Evolutionary conservation across 331 rosid genomes (phyloP).

Genomic region (Quercus tomentella): DNA sequence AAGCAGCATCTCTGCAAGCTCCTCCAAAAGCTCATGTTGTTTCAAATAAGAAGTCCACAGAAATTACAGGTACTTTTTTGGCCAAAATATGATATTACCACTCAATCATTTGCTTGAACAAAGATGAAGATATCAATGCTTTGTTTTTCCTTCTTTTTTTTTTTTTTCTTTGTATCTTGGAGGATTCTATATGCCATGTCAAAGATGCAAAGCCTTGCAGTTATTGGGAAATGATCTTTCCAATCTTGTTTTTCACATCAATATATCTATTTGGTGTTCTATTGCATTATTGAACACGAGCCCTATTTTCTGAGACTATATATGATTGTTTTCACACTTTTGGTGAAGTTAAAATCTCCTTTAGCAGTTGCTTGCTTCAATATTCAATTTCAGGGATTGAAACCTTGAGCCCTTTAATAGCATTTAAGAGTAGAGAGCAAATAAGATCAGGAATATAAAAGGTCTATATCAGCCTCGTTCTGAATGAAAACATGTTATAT

Average conservation of each 20-base stretch:
- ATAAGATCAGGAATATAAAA: too few species aligned
- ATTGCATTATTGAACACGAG: not conserved
- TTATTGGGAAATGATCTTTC: not conserved
- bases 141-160: not conserved
- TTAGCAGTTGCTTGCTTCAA: not conserved
- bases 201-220: not conserved
- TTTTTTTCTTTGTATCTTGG: not conserved
- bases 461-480: not conserved
- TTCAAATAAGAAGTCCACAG: constrained; percentile 25
- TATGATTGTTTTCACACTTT: not conserved
- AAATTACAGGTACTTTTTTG: constrained; percentile 40
- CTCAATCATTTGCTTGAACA: not conserved
- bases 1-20: constrained; percentile 41
- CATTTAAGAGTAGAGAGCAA: not conserved
- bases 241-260: not conserved
- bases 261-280: not conserved
- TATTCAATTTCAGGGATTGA: not conserved
- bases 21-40: constrained; percentile 29
- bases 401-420: not conserved
- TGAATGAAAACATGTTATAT: not conserved
- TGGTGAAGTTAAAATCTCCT: not conserved
- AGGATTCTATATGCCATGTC: not conserved
- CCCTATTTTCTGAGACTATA: not conserved
- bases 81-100: not conserved
- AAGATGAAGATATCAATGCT: not conserved